Percentiles rank a stretch among this genome's conserved stretches.
Conservation (phyloP, 202 grass and related monocot species). For the Hordeum pubiflorum region DNA sequence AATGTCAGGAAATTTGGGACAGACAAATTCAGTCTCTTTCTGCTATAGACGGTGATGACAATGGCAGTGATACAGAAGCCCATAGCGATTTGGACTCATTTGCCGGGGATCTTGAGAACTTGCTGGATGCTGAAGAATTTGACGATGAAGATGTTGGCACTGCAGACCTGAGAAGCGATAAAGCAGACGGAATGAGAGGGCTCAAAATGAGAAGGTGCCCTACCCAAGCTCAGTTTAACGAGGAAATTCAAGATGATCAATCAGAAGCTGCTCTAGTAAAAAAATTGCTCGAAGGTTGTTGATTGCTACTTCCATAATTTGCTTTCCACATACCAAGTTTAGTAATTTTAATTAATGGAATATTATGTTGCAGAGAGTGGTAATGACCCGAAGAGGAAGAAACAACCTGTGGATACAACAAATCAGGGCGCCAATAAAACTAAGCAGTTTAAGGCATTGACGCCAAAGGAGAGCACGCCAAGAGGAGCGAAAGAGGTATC, state of each 20-base stretch:
- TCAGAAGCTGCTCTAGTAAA: conserved; percentile 65
- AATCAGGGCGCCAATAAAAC: conserved; percentile 37
- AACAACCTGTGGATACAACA: conserved; percentile 30
- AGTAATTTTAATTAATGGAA: neutral
- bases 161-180: conserved; percentile 51
- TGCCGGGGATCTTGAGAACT: conserved; percentile 94
- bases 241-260: conserved; percentile 90
- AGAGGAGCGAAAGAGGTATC: conserved; percentile 78
- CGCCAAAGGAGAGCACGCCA: conserved; percentile 44
- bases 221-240: conserved; percentile 56
- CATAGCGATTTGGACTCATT: conserved; percentile 95
- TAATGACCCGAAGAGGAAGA: conserved; percentile 66
- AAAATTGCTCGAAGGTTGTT: conserved; percentile 81
- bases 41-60: conserved; percentile 65
- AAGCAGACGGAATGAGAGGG: conserved; percentile 60
- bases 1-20: conserved; percentile 99
- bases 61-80: conserved; percentile 71
- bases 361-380: conserved; percentile 51
- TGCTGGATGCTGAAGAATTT: conserved; percentile 84
- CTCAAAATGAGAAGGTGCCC: conserved; percentile 85
- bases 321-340: conserved; percentile 2
- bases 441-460: conserved; percentile 42
- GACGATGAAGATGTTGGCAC: conserved; percentile 74
- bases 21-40: conserved; percentile 90
- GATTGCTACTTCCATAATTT: conserved; percentile 9